Evolutionary conservation across 2,329 filamentous ascomycete species (phyloP).

Genomic region (Colletotrichum tanaceti): DNA sequence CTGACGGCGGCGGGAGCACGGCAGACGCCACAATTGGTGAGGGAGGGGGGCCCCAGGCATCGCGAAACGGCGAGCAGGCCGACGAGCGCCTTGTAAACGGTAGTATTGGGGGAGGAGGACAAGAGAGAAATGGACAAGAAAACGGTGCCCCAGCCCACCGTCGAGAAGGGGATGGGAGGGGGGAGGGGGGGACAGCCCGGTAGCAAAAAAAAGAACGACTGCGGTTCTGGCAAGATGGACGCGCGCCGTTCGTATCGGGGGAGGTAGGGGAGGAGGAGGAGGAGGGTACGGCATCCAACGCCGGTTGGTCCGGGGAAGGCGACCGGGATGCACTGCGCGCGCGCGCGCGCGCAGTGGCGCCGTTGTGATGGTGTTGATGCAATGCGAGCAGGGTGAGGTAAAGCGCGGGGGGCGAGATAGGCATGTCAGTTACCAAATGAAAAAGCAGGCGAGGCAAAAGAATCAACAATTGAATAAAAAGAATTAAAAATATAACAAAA

Average conservation of each 20-base stretch:
- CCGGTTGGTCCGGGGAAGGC: slow-evolving; percentile 30
- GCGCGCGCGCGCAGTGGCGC: no score
- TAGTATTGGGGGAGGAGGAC: not conserved
- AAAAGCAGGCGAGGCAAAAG: slow-evolving; percentile 13
- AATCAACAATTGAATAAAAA: no score
- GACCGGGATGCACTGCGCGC: slow-evolving; percentile 30
- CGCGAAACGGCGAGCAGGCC: slow-evolving; percentile 2
- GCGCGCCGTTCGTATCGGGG: no score
- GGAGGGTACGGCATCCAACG: not conserved
- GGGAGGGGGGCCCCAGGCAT: not conserved
- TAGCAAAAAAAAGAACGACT: no score
- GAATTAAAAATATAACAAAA: no score
- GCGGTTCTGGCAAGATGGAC: no score
- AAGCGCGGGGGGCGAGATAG: slow-evolving; percentile 5
- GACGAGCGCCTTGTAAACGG: not conserved
- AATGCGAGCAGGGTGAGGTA: slow-evolving; percentile 26
- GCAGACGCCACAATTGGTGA: slow-evolving; percentile 27
- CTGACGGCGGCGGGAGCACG: slow-evolving; percentile 16
- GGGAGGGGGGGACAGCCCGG: no score
- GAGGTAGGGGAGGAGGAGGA: not conserved
- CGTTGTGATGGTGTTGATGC: not conserved
- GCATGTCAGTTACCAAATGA: slow-evolving; percentile 5
- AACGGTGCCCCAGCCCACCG: no score
- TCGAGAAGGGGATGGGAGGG: no score
- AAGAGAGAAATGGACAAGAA: no score